Percentiles rank a stretch among this genome's conserved stretches.
These are phyloP conservation scores for Cryptosporidium bovis DNA, from an alignment of 169 alveolate species.

Conservation along the genomic window DNA sequence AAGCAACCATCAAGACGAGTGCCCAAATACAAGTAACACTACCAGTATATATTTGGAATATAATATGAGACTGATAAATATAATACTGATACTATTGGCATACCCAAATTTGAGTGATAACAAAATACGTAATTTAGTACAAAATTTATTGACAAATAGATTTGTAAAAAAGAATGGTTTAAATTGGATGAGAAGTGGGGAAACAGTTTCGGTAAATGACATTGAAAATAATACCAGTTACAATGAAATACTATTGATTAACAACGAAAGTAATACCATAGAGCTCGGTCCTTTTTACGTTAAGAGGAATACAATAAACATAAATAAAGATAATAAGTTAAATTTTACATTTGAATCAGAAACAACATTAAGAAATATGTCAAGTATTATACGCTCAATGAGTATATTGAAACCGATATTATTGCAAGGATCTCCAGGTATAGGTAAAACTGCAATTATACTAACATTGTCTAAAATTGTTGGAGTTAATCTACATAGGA, in stretches of 20 bases:
- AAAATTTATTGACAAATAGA: background rate
- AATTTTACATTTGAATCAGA: slow-evolving; percentile 89
- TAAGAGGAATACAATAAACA: background rate
- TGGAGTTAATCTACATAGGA: slow-evolving; percentile 89
- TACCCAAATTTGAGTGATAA: background rate
- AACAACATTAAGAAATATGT: slow-evolving; percentile 89
- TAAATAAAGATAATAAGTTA: background rate
- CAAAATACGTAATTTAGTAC: background rate
- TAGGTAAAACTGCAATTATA: slow-evolving; percentile 97
- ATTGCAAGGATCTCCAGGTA: slow-evolving; percentile 99
- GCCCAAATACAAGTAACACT: background rate
- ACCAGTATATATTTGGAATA: background rate
- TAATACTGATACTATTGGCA: background rate
- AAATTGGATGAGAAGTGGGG: background rate
- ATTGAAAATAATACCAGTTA: background rate
- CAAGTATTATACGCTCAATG: slow-evolving; percentile 91
- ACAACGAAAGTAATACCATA: background rate
- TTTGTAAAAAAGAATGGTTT: background rate
- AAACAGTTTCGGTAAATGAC: background rate
- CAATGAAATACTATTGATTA: background rate
- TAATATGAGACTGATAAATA: background rate
- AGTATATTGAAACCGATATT: slow-evolving; percentile 90
- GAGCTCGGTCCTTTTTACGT: slow-evolving; percentile 61
- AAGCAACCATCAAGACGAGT: background rate
- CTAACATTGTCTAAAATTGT: slow-evolving; percentile 89